Base-by-base conservation (phyloP, 2,329 filamentous ascomycete species). In the Colletotrichum somersetense region DNA sequence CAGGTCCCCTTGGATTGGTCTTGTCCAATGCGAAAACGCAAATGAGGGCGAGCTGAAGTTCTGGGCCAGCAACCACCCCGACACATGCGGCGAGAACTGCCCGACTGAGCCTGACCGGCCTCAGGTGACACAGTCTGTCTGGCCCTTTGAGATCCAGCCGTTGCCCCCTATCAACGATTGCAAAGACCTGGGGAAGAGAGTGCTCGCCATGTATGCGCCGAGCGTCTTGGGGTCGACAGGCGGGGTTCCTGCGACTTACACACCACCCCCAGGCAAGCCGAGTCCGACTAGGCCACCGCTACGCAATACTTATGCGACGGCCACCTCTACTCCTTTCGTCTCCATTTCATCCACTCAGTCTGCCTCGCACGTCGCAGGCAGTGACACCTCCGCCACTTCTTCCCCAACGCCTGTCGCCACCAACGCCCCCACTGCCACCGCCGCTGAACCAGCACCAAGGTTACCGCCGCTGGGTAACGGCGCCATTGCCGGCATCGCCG, bases 1-100 rank as follows among this genome's bases (percentile, higher is more conserved):
- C n/a, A 73, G 72, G n/a, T 73, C 71, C 16, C 67, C 71, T 4
- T 73, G 71, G 71, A 14, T 73, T 7, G 71, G 71, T 12, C 67
- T 73, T 3, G 67, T 73, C 23, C 55, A 18, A n/a, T 73, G 71
- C 26, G 6, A 33, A 26, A 68, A 53, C 46, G 62, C 44, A 14
- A 72, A 72, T 38, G 65, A 69, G 30, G 69, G 69, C n/a, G 14
- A 48, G 16, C 52, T 68, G 2, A 72, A 69, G 10, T 72, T 46
- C 66, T 72, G 69, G 69, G 69, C 69, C 0, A 61, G 46, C 53
- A 72, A 72, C 18, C 71, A 73, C 18, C 67, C 68, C 33, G 71
- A 73, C 3, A 71, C 67, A 3, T 67, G 62, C 40, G 71, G 68
- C 62, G 71, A 64, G 12, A 48, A 64, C 10, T 67, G 68, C 1